Evolutionary conservation across 2,329 filamentous ascomycete species (phyloP), one percentile per base, ranked within the genome.

Genomic region (Penicillium sp.): DNA sequence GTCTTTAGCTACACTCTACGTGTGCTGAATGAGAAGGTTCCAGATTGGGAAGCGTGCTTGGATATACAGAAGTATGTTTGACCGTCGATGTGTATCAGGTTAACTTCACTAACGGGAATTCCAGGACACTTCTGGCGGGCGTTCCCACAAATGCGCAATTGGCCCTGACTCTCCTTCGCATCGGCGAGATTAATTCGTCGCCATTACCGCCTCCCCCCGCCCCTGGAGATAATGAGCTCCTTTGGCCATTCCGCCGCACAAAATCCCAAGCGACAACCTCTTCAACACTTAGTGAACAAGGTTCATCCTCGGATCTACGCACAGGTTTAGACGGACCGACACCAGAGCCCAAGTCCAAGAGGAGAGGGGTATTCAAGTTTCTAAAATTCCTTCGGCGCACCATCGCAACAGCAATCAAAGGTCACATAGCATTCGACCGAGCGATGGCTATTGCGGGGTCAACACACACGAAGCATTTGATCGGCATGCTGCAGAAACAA

Each of bases 91-190:
- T 15, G 17, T 13, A 18, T 11, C 11, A 7, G n/a, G 28, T n/a
- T 3, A 2, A 13, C 7, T 4, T 29, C n/a, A 13, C 23, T 48
- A 15, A 46, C 26, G 7, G 2, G n/a, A 29, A 3, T 25, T 13
- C 2, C 18, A 73, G 71, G 45, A 88, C 84, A 0, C 63, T 93
- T 1, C 77, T 94, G 37, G 86, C 84, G 58, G 86, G 87, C 2
- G 83, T 93, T 0, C 88, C 88, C 0, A 94, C 87, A 1, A 93
- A 94, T 56, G 87, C 87, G 2, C 88, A 94, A 58, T 78, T 94
- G 13, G 83, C 87, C 0, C 72, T 94, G 20, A 93, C 88, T 0
- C 74, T 94, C 1, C 79, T 94, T 7, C 84, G 88, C 7, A 81
- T 91, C 19, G 87, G 87, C 28, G 88, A 94, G 64, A 80, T 80